Base-by-base conservation (phyloP, 805 yeast genomes). In the Sugiyamaella floridensis region DNA sequence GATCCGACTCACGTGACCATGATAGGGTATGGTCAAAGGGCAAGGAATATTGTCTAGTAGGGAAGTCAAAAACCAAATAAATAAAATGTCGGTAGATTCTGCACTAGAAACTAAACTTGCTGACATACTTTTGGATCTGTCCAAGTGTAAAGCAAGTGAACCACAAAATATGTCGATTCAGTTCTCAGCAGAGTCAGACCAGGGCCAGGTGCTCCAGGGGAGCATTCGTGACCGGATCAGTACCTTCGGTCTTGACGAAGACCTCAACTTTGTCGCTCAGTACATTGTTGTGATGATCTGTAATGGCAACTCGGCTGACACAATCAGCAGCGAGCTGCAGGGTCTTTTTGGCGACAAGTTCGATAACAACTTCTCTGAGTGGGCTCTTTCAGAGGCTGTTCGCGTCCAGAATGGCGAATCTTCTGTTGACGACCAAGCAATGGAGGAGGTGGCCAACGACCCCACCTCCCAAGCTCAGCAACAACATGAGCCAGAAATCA, bases 241-340 rank as follows among this genome's bases (percentile, higher is more conserved):
- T 11, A 40, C 20, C 19, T 57, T 60, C 16, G 64, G 61, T 16
- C 55, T 61, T 1, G 64, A 60, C 20, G 66, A 60, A 42, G 65
- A 62, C 44, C 46, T 58, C n/a, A 61, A 59, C 1, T 57, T 58
- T 40, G 60, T 61, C 9, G 59, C 68, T 8, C 64, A 63, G 47
- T 64, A 61, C 51, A 55, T 64, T 47, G 58, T 61, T 9, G 51
- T 57, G 49, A 62, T 64, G 68, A 55, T 64, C 43, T 48, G 58
- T 43, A 64, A 63, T 52, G 49, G 55, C 41, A 60, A 60, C 50
- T 22, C 56, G 4, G 44, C 55, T 10, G 54, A 47, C 14, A 64
- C 62, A 51, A 61, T 64, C 20, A 46, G 57, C 2, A 19, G 37
- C 0, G 68, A 64, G 47, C 56, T 64, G 7, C 19, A 46, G 9